phyloP scores from a whole-genome alignment of 192 early-diverging fungal species.

The Gonapodya prolifera region DNA sequence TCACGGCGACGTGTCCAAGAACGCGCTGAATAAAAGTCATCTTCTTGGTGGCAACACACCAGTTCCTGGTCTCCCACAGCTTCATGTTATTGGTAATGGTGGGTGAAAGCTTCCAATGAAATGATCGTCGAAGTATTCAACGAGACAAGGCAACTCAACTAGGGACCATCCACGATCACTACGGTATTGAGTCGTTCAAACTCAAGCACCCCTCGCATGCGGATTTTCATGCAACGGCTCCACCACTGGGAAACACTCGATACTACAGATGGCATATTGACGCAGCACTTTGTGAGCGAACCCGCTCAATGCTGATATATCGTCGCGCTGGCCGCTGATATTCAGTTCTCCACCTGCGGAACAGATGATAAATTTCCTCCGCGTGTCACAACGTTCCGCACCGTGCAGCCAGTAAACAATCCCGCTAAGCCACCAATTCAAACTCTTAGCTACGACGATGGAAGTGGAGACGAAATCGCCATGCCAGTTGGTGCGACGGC shows the following conservation, averaged over 20 bases:
- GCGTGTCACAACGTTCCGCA: not conserved
- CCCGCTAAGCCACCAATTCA: not conserved
- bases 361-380: not conserved
- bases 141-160: not conserved
- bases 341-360: not conserved
- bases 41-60: not conserved
- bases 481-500: not conserved
- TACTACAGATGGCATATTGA: not conserved
- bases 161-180: not conserved
- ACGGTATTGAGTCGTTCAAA: not conserved
- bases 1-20: not conserved
- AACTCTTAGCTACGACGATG: not conserved
- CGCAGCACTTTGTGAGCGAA: not conserved
- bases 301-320: not conserved
- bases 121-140: not conserved
- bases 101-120: not conserved
- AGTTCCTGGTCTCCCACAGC: not conserved
- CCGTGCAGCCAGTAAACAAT: not conserved
- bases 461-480: not conserved
- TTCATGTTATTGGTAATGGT: not conserved
- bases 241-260: not conserved
- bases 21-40: not conserved
- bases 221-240: not conserved
- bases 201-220: not conserved
- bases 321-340: too few species aligned